A percentile compares a stretch with the other conserved stretches of the same genome.
Evolutionary conservation across 2,329 filamentous ascomycete genomes (phyloP).

Genomic region (Tolypocladium endophyticum): DNA sequence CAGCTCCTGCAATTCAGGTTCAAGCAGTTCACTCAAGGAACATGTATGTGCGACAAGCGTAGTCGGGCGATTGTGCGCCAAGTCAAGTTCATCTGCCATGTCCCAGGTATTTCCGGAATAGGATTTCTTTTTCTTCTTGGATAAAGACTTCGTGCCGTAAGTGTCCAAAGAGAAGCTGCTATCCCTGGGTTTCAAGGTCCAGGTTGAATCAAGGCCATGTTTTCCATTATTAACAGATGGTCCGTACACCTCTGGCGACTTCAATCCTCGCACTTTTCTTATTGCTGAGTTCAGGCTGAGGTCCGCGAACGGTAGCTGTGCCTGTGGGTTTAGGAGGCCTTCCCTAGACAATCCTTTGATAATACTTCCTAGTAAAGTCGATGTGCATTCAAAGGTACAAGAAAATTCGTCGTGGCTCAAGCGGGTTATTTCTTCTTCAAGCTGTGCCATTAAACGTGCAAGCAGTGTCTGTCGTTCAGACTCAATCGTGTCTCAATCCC

Average conservation of each 20-base stretch:
- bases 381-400: background rate
- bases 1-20: background rate
- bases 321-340: background rate
- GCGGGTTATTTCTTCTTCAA: background rate
- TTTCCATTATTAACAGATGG: background rate
- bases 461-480: background rate
- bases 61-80: too few species aligned
- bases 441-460: background rate
- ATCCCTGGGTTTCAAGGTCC: background rate
- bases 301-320: background rate
- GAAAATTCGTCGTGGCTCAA: background rate
- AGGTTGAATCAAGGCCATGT: background rate
- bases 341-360: background rate
- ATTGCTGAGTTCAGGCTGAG: background rate
- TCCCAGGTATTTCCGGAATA: too few species aligned
- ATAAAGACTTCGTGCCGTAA: rapidly evolving
- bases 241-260: background rate
- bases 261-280: background rate
- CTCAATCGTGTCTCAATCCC: background rate
- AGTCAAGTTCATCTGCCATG: too few species aligned
- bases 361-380: background rate
- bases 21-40: background rate
- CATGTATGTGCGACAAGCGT: background rate
- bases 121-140: background rate
- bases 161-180: too few species aligned